Percentiles rank a stretch among this genome's conserved stretches.
These are phyloP conservation scores for Torulaspora delbrueckii DNA, from an alignment of 805 yeast genomes.

Conservation along the genomic window DNA sequence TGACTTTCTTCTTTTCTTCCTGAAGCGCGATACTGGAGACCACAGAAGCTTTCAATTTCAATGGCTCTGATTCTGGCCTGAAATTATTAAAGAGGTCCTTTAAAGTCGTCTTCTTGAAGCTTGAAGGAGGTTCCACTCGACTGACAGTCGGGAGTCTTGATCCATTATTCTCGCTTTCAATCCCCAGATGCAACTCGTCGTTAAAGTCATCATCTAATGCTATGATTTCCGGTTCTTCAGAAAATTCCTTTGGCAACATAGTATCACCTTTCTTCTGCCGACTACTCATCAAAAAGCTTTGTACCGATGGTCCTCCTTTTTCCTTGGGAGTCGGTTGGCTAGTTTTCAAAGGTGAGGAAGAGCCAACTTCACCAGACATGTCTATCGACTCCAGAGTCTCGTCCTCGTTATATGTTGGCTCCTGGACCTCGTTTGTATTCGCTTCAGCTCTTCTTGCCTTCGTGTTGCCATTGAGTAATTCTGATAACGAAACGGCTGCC, in stretches of 20 bases:
- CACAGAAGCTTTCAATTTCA: slow-evolving; percentile 2
- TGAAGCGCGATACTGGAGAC: slow-evolving; percentile 1
- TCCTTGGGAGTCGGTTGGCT: slow-evolving; percentile 3
- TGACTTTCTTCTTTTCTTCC: background rate
- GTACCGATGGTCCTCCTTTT: slow-evolving; percentile 15
- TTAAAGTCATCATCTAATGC: slow-evolving; percentile 16
- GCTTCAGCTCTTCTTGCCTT: slow-evolving; percentile 5
- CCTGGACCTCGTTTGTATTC: slow-evolving; percentile 1
- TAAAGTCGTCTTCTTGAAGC: slow-evolving; percentile 24
- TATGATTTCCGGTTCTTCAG: slow-evolving; percentile 10
- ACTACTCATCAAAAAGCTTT: slow-evolving; percentile 19
- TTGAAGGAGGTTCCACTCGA: slow-evolving; percentile 13
- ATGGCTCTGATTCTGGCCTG: slow-evolving; percentile 7
- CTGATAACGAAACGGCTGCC: slow-evolving; percentile 14
- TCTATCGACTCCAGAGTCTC: slow-evolving; percentile 10
- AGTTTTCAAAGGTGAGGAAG: slow-evolving; percentile 12
- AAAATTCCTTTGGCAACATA: background rate
- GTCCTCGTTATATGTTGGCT: background rate
- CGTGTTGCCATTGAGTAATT: slow-evolving; percentile 22
- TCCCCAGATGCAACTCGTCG: slow-evolving; percentile 3
- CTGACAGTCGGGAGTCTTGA: background rate
- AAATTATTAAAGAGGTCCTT: slow-evolving; percentile 23
- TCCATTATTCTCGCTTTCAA: background rate
- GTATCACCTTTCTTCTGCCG: slow-evolving; percentile 2
- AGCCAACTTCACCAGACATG: slow-evolving; percentile 4